A percentile compares a stretch with the other conserved stretches of the same genome.
Evolutionary conservation across 768 basidiomycete species (phyloP).

Genomic region (Mycena olivaceomarginata): DNA sequence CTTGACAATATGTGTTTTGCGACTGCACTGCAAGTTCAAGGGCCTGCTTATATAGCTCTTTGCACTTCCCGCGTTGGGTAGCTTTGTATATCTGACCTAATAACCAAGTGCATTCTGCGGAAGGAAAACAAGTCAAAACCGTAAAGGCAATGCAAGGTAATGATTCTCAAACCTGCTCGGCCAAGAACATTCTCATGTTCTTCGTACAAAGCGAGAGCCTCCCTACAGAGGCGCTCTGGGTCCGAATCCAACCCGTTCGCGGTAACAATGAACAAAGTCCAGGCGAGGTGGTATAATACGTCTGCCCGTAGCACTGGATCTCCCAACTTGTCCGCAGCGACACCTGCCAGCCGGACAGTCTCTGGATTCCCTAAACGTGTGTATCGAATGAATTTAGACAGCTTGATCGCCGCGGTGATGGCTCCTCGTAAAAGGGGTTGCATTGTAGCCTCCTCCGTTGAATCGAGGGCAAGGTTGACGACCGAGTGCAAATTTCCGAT

Average conservation of each 20-base stretch:
- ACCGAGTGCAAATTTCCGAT: slow-evolving; percentile 44
- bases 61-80: slow-evolving; percentile 39
- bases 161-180: slow-evolving; percentile 34
- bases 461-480: slow-evolving; percentile 38
- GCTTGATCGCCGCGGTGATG: slow-evolving; percentile 41
- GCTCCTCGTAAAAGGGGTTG: slow-evolving; percentile 41
- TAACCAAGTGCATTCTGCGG: slow-evolving; percentile 43
- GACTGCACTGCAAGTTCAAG: slow-evolving; percentile 37
- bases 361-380: slow-evolving; percentile 43
- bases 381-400: slow-evolving; percentile 44
- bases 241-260: slow-evolving; percentile 15
- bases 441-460: slow-evolving; percentile 25
- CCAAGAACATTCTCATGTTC: slow-evolving; percentile 34
- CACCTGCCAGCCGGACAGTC: slow-evolving; percentile 33
- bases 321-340: slow-evolving; percentile 33
- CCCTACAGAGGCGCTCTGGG: slow-evolving; percentile 39
- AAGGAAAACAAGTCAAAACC: not conserved
- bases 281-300: slow-evolving; percentile 41
- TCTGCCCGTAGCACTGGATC: slow-evolving; percentile 40
- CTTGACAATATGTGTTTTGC: slow-evolving; percentile 39
- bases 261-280: slow-evolving; percentile 9
- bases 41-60: slow-evolving; percentile 37
- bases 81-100: slow-evolving; percentile 41
- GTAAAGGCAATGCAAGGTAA: not conserved
- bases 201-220: slow-evolving; percentile 42